Base-by-base conservation (phyloP, 768 basidiomycete species). In the Phylloporus scabripes region DNA sequence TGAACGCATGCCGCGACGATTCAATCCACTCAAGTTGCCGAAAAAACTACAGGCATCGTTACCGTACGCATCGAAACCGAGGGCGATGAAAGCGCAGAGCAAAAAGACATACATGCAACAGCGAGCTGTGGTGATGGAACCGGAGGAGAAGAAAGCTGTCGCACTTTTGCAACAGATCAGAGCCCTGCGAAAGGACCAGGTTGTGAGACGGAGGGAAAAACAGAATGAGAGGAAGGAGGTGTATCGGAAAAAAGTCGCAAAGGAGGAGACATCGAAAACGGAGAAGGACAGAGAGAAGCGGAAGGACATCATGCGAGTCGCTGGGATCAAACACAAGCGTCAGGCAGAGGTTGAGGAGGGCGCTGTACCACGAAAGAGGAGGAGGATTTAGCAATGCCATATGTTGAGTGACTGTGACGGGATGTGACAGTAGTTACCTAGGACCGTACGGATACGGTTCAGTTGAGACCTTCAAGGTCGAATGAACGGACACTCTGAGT, bases 31-130 rank as follows among this genome's bases (percentile, higher is more conserved):
- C 33, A 82, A 85, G 63, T 75, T 98, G 8, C 83, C 94, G 10
- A 84, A 84, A 63, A 91, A 90, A 59, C 78, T 99, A n/a, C 93
- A 97, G 67, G 82, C 92, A 0, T 72, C 83, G 2, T 74, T 98
- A 10, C 96, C 96, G 0, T 99, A 87, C 60, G 90, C 92, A 1
- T 87, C 89, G 29, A 99, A 99, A 68, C 90, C 93, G 17, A 88
- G 87, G 67, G 65, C 85, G 32, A 85, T 88, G 78, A 77, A 79
- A 56, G 75, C 86, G 7, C 92, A 92, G 68, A 69, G 73, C 31
- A 72, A 71, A 48, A 74, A 78, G 64, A 92, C 93, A n/a, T 96
- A 98, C 68, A 69, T 97, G 63, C 91, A 93, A 68, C 91, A 89
- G 67, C 84, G 96, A 11, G 93, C 95, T 1, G 93, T 98, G 21